Evolutionary conservation across 768 basidiomycete genomes (phyloP), one percentile per base, ranked within the genome.

Genomic region (Fomitopsis pulvina): DNA sequence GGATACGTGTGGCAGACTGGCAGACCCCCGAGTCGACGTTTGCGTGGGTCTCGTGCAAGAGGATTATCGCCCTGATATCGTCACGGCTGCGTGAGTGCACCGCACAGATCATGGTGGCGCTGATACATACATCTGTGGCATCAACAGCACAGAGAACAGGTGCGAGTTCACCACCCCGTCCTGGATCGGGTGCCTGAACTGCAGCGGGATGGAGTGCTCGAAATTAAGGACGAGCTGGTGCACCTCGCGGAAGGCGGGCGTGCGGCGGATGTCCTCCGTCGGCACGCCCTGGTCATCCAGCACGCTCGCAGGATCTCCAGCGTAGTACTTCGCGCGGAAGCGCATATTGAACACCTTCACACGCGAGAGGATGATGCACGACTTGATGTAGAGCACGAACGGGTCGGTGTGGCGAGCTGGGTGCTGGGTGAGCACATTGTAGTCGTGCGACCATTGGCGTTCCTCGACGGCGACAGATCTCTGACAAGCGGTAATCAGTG

Each of bases 31-130:
- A 69, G 21, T 71, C 69, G 41, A 84, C 70, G 51, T 79, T 76
- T 16, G 86, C 85, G 59, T 87, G 85, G 2, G 85, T 83, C 54
- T 90, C 87, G 57, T 89, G 87, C 34, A 90, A 66, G 20, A 87
- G 69, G 47, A 90, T 83, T 12, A 68, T 78, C 5, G 83, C 77
- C 7, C 87, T 90, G 54, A 41, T 22, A 34, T 39, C 14, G 40
- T 11, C 8, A 63, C 69, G 54, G 64, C 75, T 30, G n/a, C 29
- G 14, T 45, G 68, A 55, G 65, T 75, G 68, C 40, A 18, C 18
- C 29, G 44, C 21, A n/a, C 2, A 9, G 8, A 14, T 5, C 18
- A 34, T 22, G 24, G 6, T 8, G 10, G 30, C 6, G 6, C 9
- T 27, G 41, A 11, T 26, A 54, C 61, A 44, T 22, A 63, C 60